A percentile compares a stretch with the other conserved stretches of the same genome.
These are phyloP conservation scores for Rutstroemia sp. DNA, from an alignment of 2,329 filamentous ascomycete genomes.

Conservation along the genomic window DNA sequence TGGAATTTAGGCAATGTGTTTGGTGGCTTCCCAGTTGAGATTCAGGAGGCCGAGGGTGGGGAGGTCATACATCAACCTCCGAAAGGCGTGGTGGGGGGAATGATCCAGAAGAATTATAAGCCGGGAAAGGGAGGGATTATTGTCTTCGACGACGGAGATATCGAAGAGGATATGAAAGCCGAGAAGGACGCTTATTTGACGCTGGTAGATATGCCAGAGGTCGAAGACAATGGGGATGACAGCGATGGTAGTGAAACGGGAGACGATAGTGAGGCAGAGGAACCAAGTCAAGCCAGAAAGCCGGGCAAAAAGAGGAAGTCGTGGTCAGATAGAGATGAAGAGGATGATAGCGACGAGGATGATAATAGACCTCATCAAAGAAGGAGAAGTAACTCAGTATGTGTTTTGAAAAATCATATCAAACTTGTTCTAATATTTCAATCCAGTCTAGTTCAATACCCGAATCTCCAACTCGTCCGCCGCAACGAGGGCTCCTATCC, in stretches of 20 bases:
- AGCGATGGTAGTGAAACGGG: conserved; percentile 42
- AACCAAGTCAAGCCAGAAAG: conserved; percentile 41
- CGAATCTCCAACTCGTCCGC: conserved; percentile 53
- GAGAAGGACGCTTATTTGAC: conserved; percentile 80
- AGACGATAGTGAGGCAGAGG: conserved; percentile 49
- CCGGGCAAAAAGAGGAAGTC: conserved; percentile 71
- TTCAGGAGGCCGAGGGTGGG: conserved; percentile 37
- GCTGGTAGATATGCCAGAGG: conserved; percentile 84
- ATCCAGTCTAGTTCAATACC: conserved; percentile 57
- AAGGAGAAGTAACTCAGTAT: conserved; percentile 80
- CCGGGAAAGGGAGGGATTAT: conserved; percentile 81
- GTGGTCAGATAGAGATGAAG: conserved; percentile 62
- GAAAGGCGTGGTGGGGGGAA: conserved; percentile 64
- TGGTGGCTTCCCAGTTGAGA: conserved; percentile 55
- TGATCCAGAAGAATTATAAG: conserved; percentile 63
- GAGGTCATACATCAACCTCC: conserved; percentile 40
- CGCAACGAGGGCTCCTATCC: conserved; percentile 52
- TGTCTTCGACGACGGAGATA: conserved; percentile 93
- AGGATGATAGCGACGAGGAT: conserved; percentile 58
- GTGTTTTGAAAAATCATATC: conserved; percentile 23
- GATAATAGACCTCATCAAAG: conserved; percentile 71
- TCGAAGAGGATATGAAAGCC: conserved; percentile 67
- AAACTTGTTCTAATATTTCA: conserved; percentile 15
- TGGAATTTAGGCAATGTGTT: conserved; percentile 96
- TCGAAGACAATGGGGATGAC: conserved; percentile 54